phyloP scores from a whole-genome alignment of 1,284 basidiomycete genomes.

The Heterobasidion occidentale region DNA sequence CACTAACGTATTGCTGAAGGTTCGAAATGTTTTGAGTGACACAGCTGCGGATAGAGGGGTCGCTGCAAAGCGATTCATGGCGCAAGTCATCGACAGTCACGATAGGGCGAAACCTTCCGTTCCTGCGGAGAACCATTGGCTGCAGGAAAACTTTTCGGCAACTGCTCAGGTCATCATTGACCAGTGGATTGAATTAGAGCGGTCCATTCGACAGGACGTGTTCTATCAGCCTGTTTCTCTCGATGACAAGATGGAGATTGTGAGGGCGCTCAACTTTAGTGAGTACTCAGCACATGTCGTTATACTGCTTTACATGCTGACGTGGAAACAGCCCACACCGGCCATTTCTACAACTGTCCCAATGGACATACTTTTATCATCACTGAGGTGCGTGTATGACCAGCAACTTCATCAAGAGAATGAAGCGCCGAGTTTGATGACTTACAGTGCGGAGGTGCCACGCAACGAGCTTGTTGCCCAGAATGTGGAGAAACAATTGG shows the following conservation, averaged over 20 bases:
- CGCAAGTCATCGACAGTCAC: not conserved
- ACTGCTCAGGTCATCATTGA: not conserved
- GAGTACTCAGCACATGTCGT: not conserved
- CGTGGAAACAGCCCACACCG: not conserved
- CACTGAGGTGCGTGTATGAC: conserved; percentile 13
- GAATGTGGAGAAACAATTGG: conserved; percentile 49
- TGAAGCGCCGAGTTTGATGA: too few species aligned
- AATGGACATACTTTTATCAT: conserved; percentile 20
- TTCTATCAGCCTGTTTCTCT: not conserved
- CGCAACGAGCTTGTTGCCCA: conserved; percentile 33
- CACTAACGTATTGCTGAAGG: not conserved
- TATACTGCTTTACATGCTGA: not conserved
- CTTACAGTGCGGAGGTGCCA: conserved; percentile 47
- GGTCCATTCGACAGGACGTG: not conserved
- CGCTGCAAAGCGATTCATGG: not conserved
- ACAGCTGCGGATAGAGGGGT: not conserved
- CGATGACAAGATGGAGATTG: not conserved
- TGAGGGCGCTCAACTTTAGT: not conserved
- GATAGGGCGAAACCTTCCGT: not conserved
- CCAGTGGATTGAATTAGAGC: not conserved
- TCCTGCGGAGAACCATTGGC: not conserved
- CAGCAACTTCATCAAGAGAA: not conserved
- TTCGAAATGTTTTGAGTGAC: not conserved
- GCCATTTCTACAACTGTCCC: conserved; percentile 19
- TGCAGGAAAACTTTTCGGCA: not conserved